phyloP scores from a whole-genome alignment of 495 filamentous ascomycete genomes.

The Usnea hakonensis region DNA sequence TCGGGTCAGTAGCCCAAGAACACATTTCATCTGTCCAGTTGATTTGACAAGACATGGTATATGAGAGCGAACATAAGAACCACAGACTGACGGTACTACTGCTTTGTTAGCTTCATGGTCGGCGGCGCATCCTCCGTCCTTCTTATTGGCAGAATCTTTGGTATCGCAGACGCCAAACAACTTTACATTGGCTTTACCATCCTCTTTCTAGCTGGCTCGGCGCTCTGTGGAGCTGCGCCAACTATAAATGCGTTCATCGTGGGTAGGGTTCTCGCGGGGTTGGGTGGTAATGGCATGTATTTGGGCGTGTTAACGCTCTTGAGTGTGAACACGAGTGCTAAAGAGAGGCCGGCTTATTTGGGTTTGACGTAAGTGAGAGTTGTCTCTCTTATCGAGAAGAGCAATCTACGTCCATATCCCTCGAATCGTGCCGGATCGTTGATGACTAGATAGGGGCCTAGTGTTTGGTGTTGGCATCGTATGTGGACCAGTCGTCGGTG shows the following conservation, averaged over 20 bases:
- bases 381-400: not conserved
- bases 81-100: no score
- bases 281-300: slow-evolving; percentile 43
- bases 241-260: slow-evolving; percentile 45
- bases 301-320: slow-evolving; percentile 37
- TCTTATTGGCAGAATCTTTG: slow-evolving; percentile 39
- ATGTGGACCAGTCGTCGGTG: slow-evolving; percentile 50
- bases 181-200: slow-evolving; percentile 41
- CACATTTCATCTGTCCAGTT: slow-evolving; percentile 14
- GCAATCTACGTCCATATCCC: not conserved
- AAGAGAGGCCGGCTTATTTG: slow-evolving; percentile 39
- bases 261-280: slow-evolving; percentile 40
- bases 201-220: slow-evolving; percentile 46
- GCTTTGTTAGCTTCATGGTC: not conserved
- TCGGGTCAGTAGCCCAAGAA: slow-evolving; percentile 39
- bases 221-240: slow-evolving; percentile 49
- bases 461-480: slow-evolving; percentile 45
- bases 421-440: not conserved
- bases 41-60: no score
- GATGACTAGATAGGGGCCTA: not conserved
- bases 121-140: not conserved
- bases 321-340: slow-evolving; percentile 31
- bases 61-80: no score
- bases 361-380: slow-evolving; percentile 26
- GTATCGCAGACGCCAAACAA: slow-evolving; percentile 46